phyloP scores from a whole-genome alignment of 1,284 basidiomycete genomes.

The Amylostereum areolatum region DNA sequence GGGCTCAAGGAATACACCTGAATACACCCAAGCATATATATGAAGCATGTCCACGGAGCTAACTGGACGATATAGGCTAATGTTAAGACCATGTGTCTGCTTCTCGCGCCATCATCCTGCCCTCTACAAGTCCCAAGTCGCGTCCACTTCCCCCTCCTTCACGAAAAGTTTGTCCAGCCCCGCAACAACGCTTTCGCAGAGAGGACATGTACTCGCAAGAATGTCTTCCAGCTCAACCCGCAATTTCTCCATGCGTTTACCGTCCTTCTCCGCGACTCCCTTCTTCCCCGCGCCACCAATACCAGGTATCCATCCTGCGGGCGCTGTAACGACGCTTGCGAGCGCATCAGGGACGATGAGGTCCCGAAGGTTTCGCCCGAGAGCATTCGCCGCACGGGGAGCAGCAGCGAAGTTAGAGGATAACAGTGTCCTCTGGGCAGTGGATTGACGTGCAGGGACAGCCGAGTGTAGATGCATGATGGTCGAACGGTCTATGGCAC shows the following conservation, averaged over 20 bases:
- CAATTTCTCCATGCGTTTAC: conserved; percentile 61
- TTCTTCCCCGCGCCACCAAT: conserved; percentile 37
- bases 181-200: conserved; percentile 85
- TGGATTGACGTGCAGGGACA: conserved; percentile 34
- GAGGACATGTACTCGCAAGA: conserved; percentile 80
- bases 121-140: conserved; percentile 71
- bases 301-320: conserved; percentile 59
- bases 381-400: conserved; percentile 68
- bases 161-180: conserved; percentile 87
- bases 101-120: too few relatives aligned
- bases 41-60: too few relatives aligned
- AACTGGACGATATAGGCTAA: too few relatives aligned
- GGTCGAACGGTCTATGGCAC: conserved; percentile 26
- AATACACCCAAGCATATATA: too few relatives aligned
- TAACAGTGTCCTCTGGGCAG: conserved; percentile 58
- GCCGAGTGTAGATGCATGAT: conserved; percentile 25
- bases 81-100: too few relatives aligned
- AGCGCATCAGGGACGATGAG: conserved; percentile 90
- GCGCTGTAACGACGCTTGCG: conserved; percentile 62
- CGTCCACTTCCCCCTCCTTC: conserved; percentile 72
- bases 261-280: conserved; percentile 44
- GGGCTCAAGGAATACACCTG: too few relatives aligned
- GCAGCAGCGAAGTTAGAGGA: conserved; percentile 63
- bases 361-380: conserved; percentile 87
- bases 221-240: conserved; percentile 82